Conservation (phyloP, 352 stramenopile species). For the Thraustotheca clavata region DNA sequence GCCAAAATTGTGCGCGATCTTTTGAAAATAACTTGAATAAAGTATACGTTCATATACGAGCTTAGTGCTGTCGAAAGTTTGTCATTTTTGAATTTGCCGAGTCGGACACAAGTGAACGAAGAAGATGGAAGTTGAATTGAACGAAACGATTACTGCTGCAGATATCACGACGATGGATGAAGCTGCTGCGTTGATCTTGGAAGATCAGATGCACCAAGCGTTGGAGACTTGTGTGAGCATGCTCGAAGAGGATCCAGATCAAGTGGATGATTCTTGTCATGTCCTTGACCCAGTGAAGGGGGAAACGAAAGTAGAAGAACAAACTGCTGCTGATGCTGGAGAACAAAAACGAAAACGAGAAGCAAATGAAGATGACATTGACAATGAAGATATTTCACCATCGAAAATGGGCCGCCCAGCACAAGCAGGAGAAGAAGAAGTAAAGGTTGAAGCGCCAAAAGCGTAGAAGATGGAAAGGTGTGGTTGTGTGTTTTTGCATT, state of each 20-base stretch:
- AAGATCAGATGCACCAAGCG: constrained; percentile 4
- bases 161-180: background rate
- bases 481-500: background rate
- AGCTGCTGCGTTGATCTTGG: background rate
- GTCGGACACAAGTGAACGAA: background rate
- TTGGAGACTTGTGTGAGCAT: background rate
- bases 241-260: background rate
- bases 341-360: background rate
- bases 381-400: background rate
- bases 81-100: background rate
- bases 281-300: too few relatives aligned
- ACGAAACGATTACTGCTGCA: background rate
- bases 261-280: too few relatives aligned
- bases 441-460: background rate
- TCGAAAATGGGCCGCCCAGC: background rate
- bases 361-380: background rate
- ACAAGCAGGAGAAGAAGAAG: background rate
- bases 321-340: background rate
- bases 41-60: too few relatives aligned
- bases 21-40: too few relatives aligned
- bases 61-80: too few relatives aligned
- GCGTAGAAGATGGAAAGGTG: background rate
- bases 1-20: too few relatives aligned
- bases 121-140: background rate
- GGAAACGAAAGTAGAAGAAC: background rate